These are phyloP conservation scores for Fallopia convolvulus DNA, from an alignment of 148 eudicot genomes.

Conservation along the genomic window DNA sequence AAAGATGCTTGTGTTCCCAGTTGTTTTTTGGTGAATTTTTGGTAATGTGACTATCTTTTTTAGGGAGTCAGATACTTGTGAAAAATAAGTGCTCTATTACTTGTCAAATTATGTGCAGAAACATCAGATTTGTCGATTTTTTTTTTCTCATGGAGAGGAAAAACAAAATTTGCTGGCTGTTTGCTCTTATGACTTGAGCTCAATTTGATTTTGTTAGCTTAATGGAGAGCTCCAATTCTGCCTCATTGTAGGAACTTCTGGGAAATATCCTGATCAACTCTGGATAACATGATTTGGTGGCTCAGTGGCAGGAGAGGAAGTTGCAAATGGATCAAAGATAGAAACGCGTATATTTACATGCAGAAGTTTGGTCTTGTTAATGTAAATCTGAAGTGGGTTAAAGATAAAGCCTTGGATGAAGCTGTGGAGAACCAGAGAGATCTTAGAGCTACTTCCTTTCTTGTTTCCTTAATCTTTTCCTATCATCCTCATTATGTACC, in stretches of 20 bases:
- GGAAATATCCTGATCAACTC: background rate
- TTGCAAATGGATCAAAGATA: background rate
- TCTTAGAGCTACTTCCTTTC: slow-evolving; percentile 52
- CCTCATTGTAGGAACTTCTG: background rate
- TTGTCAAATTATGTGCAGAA: background rate
- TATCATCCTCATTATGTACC: slow-evolving; percentile 43
- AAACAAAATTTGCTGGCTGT: background rate
- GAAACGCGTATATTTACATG: slow-evolving; percentile 28
- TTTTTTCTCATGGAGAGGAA: background rate
- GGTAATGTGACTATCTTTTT: background rate
- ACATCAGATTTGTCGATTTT: background rate
- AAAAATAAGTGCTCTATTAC: background rate
- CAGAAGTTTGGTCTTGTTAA: slow-evolving; percentile 61
- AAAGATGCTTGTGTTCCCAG: background rate
- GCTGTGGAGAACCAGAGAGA: slow-evolving; percentile 50
- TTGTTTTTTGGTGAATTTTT: background rate
- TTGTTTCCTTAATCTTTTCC: slow-evolving; percentile 50
- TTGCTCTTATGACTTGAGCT: background rate
- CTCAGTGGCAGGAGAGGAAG: background rate
- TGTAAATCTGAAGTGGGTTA: slow-evolving; percentile 78
- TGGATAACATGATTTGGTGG: background rate
- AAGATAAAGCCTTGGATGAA: slow-evolving; percentile 64
- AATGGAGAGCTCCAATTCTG: background rate
- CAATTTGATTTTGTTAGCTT: background rate
- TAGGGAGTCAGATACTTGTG: background rate